A percentile compares a stretch with the other conserved stretches of the same genome.
Evolutionary conservation across 75 land plant genomes (phyloP).

Genomic region (Isoetes taiwanensis): DNA sequence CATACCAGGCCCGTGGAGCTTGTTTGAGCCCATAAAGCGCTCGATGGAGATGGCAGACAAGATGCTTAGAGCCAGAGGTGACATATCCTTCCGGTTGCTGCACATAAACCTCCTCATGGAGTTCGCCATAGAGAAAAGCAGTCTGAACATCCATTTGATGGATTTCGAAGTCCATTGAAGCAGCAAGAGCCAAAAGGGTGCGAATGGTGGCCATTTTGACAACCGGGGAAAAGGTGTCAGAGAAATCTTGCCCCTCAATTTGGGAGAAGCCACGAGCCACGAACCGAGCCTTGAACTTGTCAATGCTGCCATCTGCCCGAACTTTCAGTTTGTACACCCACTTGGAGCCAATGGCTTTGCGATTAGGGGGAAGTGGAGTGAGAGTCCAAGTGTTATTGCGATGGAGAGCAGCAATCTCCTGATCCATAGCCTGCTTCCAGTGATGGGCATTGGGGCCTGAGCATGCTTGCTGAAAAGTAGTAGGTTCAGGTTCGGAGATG

Average conservation of each 20-base stretch:
- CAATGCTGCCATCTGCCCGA: slow-evolving; percentile 4
- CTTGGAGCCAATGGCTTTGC: slow-evolving; percentile 7
- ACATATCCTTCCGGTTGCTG: slow-evolving; percentile 6
- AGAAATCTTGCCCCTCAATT: no score
- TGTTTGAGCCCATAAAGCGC: slow-evolving; percentile 7
- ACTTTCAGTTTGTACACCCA: slow-evolving; percentile 19
- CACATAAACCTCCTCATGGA: slow-evolving; percentile 10
- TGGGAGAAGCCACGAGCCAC: no score
- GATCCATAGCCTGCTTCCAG: slow-evolving; percentile 18
- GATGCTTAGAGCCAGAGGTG: not conserved
- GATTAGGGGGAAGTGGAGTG: not conserved
- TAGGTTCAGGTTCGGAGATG: no score
- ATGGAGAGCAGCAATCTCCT: slow-evolving; percentile 7
- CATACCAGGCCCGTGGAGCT: slow-evolving; percentile 1
- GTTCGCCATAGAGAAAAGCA: slow-evolving; percentile 1
- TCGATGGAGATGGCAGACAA: slow-evolving; percentile 1
- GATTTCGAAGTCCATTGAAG: not conserved
- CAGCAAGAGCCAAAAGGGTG: no score
- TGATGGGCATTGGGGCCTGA: no score
- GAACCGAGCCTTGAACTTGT: slow-evolving; percentile 11
- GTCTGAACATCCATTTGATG: slow-evolving; percentile 3
- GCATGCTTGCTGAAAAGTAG: no score
- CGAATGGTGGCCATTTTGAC: no score
- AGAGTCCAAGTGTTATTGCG: slow-evolving; percentile 15
- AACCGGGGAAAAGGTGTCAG: no score